phyloP scores from a whole-genome alignment of 2,329 filamentous ascomycete genomes.

The Didymella arachidicola region DNA sequence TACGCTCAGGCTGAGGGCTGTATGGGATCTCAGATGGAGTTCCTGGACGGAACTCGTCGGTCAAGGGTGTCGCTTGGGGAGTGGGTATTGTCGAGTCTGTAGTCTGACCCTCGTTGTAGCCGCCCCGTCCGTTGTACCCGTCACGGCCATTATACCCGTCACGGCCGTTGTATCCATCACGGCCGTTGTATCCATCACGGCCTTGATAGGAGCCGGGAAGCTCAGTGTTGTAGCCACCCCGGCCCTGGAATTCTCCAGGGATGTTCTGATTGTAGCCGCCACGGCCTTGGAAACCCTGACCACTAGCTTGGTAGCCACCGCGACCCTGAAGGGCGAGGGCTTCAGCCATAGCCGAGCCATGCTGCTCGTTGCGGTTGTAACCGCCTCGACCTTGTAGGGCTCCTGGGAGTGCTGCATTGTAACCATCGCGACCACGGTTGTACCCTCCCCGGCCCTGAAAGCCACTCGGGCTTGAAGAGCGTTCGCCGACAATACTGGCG shows the following conservation, averaged over 20 bases:
- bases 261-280: constrained; percentile 45
- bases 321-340: constrained; percentile 30
- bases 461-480: constrained; percentile 43
- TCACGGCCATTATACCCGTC: constrained; percentile 44
- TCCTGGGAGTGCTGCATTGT: constrained; percentile 42
- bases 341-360: constrained; percentile 31
- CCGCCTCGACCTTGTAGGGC: constrained; percentile 43
- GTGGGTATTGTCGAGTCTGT: constrained; percentile 47
- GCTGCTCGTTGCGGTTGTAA: constrained; percentile 35
- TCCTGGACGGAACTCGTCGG: constrained; percentile 45
- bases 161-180: constrained; percentile 49
- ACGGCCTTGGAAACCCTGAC: constrained; percentile 38
- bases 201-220: constrained; percentile 44
- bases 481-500: constrained; percentile 38
- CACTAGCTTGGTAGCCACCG: constrained; percentile 26
- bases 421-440: constrained; percentile 48
- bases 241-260: constrained; percentile 44
- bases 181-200: constrained; percentile 49
- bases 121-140: constrained; percentile 43
- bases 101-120: constrained; percentile 40
- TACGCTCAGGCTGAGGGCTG: constrained; percentile 42
- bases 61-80: constrained; percentile 23
- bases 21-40: constrained; percentile 42
- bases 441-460: constrained; percentile 45
- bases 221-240: constrained; percentile 43